These are phyloP conservation scores for Aureobasidium subglaciale DNA, from an alignment of 2,329 filamentous ascomycete species.

Conservation along the genomic window DNA sequence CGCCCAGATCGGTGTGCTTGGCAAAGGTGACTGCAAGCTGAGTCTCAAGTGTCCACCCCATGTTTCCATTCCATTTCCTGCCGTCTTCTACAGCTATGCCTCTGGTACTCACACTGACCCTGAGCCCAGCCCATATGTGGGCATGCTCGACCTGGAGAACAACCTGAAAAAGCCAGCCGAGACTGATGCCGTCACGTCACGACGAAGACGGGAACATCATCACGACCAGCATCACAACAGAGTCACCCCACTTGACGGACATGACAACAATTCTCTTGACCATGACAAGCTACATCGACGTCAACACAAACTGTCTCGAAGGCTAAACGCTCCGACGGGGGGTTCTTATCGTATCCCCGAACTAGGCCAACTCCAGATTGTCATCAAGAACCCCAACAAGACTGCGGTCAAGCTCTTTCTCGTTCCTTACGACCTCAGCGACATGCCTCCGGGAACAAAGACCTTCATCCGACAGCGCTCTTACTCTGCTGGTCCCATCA, in stretches of 20 bases:
- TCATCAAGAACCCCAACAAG: constrained; percentile 98
- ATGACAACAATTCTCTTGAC: neutral
- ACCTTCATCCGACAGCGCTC: constrained; percentile 93
- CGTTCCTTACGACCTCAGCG: constrained; percentile 82
- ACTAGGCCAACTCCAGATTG: constrained; percentile 88
- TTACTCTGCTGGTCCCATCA: constrained; percentile 79
- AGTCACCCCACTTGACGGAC: neutral
- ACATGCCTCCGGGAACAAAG: constrained; percentile 90
- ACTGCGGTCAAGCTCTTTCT: constrained; percentile 95
- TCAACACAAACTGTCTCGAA: neutral
- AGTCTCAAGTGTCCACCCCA: constrained; percentile 81
- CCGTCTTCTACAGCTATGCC: constrained; percentile 91
- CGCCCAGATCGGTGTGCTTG: constrained; percentile 90
- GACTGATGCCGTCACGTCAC: constrained; percentile 19
- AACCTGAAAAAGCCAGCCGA: constrained; percentile 45
- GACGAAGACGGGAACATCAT: constrained; percentile 23
- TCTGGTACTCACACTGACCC: constrained; percentile 63
- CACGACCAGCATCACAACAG: neutral
- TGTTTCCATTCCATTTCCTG: constrained; percentile 83
- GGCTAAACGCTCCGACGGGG: constrained; percentile 52
- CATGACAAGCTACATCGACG: neutral
- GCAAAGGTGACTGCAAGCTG: constrained; percentile 79
- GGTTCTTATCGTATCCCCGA: constrained; percentile 92
- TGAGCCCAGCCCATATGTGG: constrained; percentile 91
- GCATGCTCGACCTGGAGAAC: constrained; percentile 84